A percentile compares a stretch with the other conserved stretches of the same genome.
Conservation (phyloP, 108 stramenopile genomes). For the Skeletonema costatum region DNA sequence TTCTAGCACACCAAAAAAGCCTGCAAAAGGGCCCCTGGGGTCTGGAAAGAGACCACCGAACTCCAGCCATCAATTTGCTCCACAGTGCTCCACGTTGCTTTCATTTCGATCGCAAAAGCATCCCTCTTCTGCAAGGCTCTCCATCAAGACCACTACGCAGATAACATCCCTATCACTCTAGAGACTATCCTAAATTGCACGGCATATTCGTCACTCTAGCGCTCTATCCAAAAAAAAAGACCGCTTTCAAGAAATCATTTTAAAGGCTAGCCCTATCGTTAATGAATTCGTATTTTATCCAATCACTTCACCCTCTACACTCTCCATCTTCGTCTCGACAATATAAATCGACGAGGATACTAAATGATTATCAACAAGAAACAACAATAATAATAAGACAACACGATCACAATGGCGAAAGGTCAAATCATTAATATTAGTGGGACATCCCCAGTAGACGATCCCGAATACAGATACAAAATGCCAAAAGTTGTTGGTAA, state of each 20-base stretch:
- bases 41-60: too few relatives aligned
- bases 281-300: neutral
- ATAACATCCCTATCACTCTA: neutral
- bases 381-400: constrained; percentile 9
- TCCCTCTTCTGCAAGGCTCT: neutral
- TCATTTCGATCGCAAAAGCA: too few relatives aligned
- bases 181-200: neutral
- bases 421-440: constrained; percentile 90
- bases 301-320: neutral
- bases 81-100: too few relatives aligned
- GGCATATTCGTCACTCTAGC: neutral
- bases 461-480: constrained; percentile 97
- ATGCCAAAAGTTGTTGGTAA: constrained; percentile 97
- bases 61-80: too few relatives aligned
- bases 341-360: neutral
- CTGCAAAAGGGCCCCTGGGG: too few relatives aligned
- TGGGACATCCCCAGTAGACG: constrained; percentile 86
- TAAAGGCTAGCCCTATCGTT: neutral
- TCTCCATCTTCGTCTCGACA: constrained; percentile 1
- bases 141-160: neutral
- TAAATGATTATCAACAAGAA: constrained; percentile 24
- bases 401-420: constrained; percentile 57
- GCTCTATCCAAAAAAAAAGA: neutral
- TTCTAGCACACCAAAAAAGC: too few relatives aligned
- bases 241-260: neutral